Evolutionary conservation across 2,329 filamentous ascomycete genomes (phyloP).

Genomic region (Calonectria pseudoturangicola): DNA sequence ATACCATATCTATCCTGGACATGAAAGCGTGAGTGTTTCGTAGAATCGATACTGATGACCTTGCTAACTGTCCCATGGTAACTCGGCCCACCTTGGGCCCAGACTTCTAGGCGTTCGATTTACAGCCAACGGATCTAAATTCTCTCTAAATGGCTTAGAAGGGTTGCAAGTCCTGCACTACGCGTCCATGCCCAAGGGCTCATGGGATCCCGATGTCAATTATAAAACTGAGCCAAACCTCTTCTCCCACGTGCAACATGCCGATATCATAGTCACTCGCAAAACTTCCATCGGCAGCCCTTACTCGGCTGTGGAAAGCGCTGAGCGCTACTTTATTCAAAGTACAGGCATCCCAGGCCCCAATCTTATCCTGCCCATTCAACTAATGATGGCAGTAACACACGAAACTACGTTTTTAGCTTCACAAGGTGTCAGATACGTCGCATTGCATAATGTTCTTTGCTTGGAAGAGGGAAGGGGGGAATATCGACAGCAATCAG

Average conservation of each 20-base stretch:
- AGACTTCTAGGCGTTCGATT: not conserved
- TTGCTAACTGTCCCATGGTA: not conserved
- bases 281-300: not conserved
- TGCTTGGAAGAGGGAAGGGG: not conserved
- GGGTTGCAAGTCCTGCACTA: not conserved
- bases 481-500: not conserved
- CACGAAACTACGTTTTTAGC: not conserved
- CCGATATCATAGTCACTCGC: not conserved
- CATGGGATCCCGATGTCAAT: not conserved
- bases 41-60: too few relatives aligned
- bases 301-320: not conserved
- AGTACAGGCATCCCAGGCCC: not conserved
- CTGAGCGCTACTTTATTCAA: constrained; percentile 1
- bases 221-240: too few relatives aligned
- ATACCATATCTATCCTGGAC: not conserved
- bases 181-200: not conserved
- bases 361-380: not conserved
- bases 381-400: not conserved
- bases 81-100: not conserved
- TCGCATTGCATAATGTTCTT: not conserved
- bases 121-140: not conserved
- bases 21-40: not conserved
- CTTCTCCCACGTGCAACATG: not conserved
- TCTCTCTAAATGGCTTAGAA: not conserved
- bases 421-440: not conserved